Evolutionary conservation across 2,329 filamentous ascomycete species (phyloP).

Genomic region (Alternaria tenuissima): DNA sequence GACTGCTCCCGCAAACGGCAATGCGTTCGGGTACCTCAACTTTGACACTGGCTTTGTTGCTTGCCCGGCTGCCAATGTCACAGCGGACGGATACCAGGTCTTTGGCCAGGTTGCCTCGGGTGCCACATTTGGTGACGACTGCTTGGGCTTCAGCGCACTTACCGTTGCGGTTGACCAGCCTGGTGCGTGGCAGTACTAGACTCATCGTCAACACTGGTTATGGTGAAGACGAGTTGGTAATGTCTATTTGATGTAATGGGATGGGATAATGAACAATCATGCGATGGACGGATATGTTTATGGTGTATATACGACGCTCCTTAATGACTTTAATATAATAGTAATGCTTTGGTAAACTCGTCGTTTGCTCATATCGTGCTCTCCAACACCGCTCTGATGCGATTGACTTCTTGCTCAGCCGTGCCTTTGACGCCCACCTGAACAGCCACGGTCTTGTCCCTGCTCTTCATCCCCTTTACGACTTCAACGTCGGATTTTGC

Average conservation of each 20-base stretch:
- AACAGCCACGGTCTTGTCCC: conserved; percentile 64
- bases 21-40: conserved; percentile 37
- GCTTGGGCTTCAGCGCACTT: conserved; percentile 48
- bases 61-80: conserved; percentile 36
- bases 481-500: conserved; percentile 71
- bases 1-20: conserved; percentile 23
- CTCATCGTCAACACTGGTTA: not conserved
- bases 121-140: conserved; percentile 32
- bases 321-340: conserved; percentile 30
- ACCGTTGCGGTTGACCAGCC: conserved; percentile 32
- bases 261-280: not conserved
- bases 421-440: conserved; percentile 19
- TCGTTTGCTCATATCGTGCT: not conserved
- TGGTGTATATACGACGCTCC: conserved; percentile 19
- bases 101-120: conserved; percentile 36
- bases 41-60: conserved; percentile 46
- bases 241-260: conserved; percentile 15
- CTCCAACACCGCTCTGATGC: conserved; percentile 24
- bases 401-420: conserved; percentile 36
- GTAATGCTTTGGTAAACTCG: conserved; percentile 5
- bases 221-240: not conserved
- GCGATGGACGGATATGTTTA: conserved; percentile 6
- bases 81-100: conserved; percentile 42
- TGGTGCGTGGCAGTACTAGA: conserved; percentile 51
- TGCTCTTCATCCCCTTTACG: conserved; percentile 68